Percentiles rank a stretch among this genome's conserved stretches.
These are phyloP conservation scores for Tolypocladium pustulatum DNA, from an alignment of 2,329 filamentous ascomycete genomes.

Conservation along the genomic window DNA sequence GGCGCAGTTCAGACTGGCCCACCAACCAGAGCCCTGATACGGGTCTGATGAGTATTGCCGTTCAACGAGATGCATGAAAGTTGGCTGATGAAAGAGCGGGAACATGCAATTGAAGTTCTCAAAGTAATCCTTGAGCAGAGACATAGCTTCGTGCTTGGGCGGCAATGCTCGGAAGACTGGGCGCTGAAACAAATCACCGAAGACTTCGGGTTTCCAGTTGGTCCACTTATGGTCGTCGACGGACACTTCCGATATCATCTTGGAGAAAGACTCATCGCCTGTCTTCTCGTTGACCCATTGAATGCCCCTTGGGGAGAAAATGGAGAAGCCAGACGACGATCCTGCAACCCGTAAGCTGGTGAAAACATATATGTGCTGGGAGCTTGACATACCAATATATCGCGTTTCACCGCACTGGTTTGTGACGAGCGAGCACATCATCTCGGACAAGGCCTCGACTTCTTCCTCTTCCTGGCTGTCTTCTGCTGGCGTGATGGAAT, in stretches of 20 bases:
- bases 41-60: conserved; percentile 87
- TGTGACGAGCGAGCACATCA: conserved; percentile 97
- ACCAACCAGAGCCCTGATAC: conserved; percentile 94
- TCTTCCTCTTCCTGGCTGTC: conserved; percentile 48
- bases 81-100: conserved; percentile 91
- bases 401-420: conserved; percentile 90
- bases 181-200: conserved; percentile 81
- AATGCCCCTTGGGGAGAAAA: conserved; percentile 96
- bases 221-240: conserved; percentile 93
- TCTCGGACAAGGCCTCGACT: conserved; percentile 83
- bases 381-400: conserved; percentile 64
- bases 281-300: conserved; percentile 98
- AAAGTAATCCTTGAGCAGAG: conserved; percentile 86
- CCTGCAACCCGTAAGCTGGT: conserved; percentile 38
- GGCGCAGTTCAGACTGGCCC: conserved; percentile 90
- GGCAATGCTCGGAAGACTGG: conserved; percentile 77
- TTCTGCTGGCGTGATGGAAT: conserved; percentile 27
- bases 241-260: conserved; percentile 87
- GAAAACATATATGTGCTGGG: neutral
- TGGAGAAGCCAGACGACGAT: conserved; percentile 94
- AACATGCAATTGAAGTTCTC: conserved; percentile 99
- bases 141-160: conserved; percentile 76
- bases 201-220: conserved; percentile 97
- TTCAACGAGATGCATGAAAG: conserved; percentile 95
- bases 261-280: conserved; percentile 87